Base-by-base conservation (phyloP, 192 early-diverging fungal species). In the Dimargaris verticillata region DNA sequence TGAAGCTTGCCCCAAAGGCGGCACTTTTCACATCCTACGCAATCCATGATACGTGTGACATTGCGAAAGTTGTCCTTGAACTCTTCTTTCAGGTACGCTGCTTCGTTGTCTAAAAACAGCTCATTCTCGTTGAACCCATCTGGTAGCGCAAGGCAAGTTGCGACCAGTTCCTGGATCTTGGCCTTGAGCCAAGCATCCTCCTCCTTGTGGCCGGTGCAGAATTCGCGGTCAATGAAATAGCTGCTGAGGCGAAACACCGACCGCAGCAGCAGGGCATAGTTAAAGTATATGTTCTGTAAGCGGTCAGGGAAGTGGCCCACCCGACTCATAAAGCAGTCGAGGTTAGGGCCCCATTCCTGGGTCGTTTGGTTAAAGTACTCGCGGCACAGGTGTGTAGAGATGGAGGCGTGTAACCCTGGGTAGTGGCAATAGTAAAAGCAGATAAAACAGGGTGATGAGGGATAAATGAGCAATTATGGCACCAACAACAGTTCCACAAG, bases 1-100 rank as follows among this genome's bases (percentile, higher is more conserved):
- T 99, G 97, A 10, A 95, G 65, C 67, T 99, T 99, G 26, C 97
- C 97, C 97, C 97, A 99, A 38, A 99, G 73, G 45, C 90, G 70
- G 64, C 97, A 99, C 72, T 99, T 99, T 73, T 99, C 92, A 68
- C 97, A 99, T 0, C 86, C 90, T 25, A 96, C 92, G 69, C 97
- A 99, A 74, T 99, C 97, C 95, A 99, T 97, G 69, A 99, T 95
- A 24, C 82, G 71, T 14, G 95, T 89, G 20, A 99, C 86, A 66
- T 99, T 99, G 60, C 97, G 80, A 75, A 99, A 99, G 64, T 84
- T 82, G 28, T 83, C 76, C 68, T 91, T 82, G 70, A 97, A 91
- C 74, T 97, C 89, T 22, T 80, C 66, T 70, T 91, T 90, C 18
- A 96, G 76, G 43, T 64, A 73, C n/a, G 54, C 57, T 0, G 82